Percentiles rank a stretch among this genome's conserved stretches.
These are phyloP conservation scores for Leccinum barrowsii DNA, from an alignment of 768 basidiomycete species.

Conservation along the genomic window DNA sequence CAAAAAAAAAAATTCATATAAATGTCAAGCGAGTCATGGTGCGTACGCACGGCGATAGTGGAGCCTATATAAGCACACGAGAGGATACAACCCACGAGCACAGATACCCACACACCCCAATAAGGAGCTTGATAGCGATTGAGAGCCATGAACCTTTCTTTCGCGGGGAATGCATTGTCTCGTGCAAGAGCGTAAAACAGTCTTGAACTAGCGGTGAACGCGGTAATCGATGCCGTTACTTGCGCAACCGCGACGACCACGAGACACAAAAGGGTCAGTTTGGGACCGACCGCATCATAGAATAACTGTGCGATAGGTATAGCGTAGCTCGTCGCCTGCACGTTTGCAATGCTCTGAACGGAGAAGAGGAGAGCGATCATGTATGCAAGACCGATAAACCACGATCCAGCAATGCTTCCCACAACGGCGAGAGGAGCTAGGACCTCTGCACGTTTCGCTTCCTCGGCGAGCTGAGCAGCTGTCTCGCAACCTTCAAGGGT, in stretches of 20 bases:
- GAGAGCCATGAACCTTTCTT: conserved; percentile 44
- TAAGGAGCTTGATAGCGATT: conserved; percentile 54
- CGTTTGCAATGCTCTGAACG: conserved; percentile 47
- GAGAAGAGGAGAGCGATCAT: conserved; percentile 59
- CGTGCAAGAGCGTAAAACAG: conserved; percentile 55
- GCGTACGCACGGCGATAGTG: conserved; percentile 44
- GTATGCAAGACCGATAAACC: conserved; percentile 53
- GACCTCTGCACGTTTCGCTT: conserved; percentile 50
- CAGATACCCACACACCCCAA: conserved; percentile 53
- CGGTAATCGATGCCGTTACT: conserved; percentile 53
- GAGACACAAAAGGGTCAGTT: conserved; percentile 48
- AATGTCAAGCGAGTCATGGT: background rate
- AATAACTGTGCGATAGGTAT: conserved; percentile 60
- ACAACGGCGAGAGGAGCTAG: conserved; percentile 58
- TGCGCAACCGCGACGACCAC: conserved; percentile 48
- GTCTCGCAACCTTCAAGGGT: conserved; percentile 62
- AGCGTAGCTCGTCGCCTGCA: conserved; percentile 49
- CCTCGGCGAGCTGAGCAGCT: conserved; percentile 61
- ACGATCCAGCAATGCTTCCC: conserved; percentile 53
- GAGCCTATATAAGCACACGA: conserved; percentile 60
- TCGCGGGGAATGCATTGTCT: conserved; percentile 50
- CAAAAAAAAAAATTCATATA: background rate
- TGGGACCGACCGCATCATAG: conserved; percentile 48
- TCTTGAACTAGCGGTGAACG: conserved; percentile 56
- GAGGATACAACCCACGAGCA: conserved; percentile 49